Conservation (phyloP, 2,329 filamentous ascomycete genomes). For the Hirsutella thompsonii region DNA sequence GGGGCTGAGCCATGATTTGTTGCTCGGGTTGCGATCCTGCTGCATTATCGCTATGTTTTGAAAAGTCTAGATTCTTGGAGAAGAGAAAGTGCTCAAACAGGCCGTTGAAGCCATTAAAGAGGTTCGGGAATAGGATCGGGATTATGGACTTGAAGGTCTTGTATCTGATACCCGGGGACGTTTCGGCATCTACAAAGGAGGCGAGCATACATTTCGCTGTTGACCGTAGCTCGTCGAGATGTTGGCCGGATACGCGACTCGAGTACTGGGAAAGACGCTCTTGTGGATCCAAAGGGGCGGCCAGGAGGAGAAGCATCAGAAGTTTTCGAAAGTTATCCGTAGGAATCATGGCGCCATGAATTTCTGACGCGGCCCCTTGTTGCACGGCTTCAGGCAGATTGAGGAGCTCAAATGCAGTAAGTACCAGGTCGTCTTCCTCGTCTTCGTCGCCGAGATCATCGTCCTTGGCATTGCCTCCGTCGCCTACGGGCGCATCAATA, state of each 20-base stretch:
- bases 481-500: slow-evolving; percentile 29
- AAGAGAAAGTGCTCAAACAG: slow-evolving; percentile 68
- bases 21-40: slow-evolving; percentile 3
- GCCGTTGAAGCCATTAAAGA: slow-evolving; percentile 55
- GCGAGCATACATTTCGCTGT: slow-evolving; percentile 54
- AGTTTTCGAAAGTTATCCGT: slow-evolving; percentile 60
- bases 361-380: slow-evolving; percentile 33
- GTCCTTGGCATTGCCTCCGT: slow-evolving; percentile 19
- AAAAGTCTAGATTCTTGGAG: slow-evolving; percentile 56
- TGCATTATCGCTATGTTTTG: slow-evolving; percentile 28
- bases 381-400: slow-evolving; percentile 50
- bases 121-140: slow-evolving; percentile 46
- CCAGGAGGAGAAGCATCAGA: slow-evolving; percentile 55
- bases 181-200: slow-evolving; percentile 53
- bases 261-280: slow-evolving; percentile 52
- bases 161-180: slow-evolving; percentile 49
- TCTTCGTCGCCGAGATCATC: slow-evolving; percentile 29
- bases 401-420: slow-evolving; percentile 56
- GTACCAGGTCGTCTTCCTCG: slow-evolving; percentile 48
- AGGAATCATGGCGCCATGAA: slow-evolving; percentile 56
- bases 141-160: slow-evolving; percentile 47
- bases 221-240: slow-evolving; percentile 43
- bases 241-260: slow-evolving; percentile 38
- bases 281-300: slow-evolving; percentile 51
- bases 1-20: slow-evolving; percentile 25